Evolutionary conservation across 176 grass and related monocot species (phyloP), one percentile per base, ranked within the genome.

Genomic region (Oryza officinalis): DNA sequence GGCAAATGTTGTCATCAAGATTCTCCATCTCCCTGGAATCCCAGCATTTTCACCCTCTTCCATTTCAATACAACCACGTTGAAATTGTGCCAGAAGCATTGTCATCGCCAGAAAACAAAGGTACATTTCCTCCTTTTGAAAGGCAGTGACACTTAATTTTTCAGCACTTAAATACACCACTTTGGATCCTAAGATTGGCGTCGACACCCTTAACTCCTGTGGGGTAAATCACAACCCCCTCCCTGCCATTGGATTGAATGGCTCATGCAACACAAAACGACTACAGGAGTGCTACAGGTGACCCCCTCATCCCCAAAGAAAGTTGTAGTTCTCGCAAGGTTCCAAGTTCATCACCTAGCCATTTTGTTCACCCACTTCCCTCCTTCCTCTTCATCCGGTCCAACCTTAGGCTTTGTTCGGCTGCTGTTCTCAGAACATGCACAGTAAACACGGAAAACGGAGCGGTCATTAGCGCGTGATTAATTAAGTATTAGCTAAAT

Each of bases 231-330:
- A 8, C 86, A 82, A 70, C 85, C 9, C 65, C 79, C 72, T 45
- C 64, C 47, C 37, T 81, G 78, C 38, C 65, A 38, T 27, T 17
- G 28, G 77, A 77, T 72, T 88, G 65, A 83, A 87, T 87, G 26
- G 25, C 12, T 12, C n/a, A 61, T 61, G 57, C 57, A 61, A 61
- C 57, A 23, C 57, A 61, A 61, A 25, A 43, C 5, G 35, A 32
- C 12, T 31, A 49, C 52, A 59, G 27, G 17, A 25, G 30, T 67
- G 63, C 38, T 6, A 7, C 4, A 9, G 37, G 78, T 11, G 46
- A 20, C 1, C 52, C 52, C 52, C 20, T 57, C 52, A 8, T 57
- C 13, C 54, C 59, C 27, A 27, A 17, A 33, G 17, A 32, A 33
- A n/a, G 26, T 18, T 28, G 10, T 66, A 47, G 40, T 6, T 46